A percentile compares a stretch with the other conserved stretches of the same genome.
These are phyloP conservation scores for Trichoderma sp. DNA, from an alignment of 2,329 filamentous ascomycete species.

Conservation along the genomic window DNA sequence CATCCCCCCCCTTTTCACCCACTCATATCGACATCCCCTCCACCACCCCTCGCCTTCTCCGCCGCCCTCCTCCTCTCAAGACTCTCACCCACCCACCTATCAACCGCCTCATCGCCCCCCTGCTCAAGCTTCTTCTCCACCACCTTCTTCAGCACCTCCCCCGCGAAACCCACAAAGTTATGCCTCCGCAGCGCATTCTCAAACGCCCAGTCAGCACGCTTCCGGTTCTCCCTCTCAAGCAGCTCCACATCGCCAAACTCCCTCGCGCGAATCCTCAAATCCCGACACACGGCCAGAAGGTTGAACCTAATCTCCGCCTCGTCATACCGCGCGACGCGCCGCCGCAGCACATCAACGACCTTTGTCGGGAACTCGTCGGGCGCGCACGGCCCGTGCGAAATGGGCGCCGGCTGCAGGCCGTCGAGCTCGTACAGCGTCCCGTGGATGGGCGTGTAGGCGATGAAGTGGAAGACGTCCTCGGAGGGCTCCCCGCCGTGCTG, in stretches of 20 bases:
- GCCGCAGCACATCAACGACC: slow-evolving; percentile 83
- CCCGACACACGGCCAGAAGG: slow-evolving; percentile 85
- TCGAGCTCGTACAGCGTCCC: slow-evolving; percentile 90
- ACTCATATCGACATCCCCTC: slow-evolving; percentile 49
- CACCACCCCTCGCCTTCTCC: slow-evolving; percentile 43
- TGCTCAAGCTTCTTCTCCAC: slow-evolving; percentile 71
- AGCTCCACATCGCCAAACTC: slow-evolving; percentile 82
- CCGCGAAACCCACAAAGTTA: slow-evolving; percentile 96
- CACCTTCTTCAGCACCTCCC: slow-evolving; percentile 85
- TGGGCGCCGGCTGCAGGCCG: slow-evolving; percentile 89
- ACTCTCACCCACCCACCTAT: slow-evolving; percentile 71
- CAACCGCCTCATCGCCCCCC: slow-evolving; percentile 65
- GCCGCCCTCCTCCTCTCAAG: slow-evolving; percentile 56
- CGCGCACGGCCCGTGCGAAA: slow-evolving; percentile 78
- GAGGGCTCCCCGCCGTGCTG: slow-evolving; percentile 55
- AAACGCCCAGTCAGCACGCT: slow-evolving; percentile 85
- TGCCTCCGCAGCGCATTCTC: slow-evolving; percentile 90
- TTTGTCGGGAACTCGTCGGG: slow-evolving; percentile 72
- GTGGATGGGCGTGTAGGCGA: slow-evolving; percentile 85
- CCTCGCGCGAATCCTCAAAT: slow-evolving; percentile 73
- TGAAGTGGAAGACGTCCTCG: slow-evolving; percentile 96
- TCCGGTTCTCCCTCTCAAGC: slow-evolving; percentile 77
- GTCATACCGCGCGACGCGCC: slow-evolving; percentile 82
- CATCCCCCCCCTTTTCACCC: slow-evolving; percentile 28
- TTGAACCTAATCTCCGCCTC: slow-evolving; percentile 92